Evolutionary conservation across 2,329 filamentous ascomycete species (phyloP).

Genomic region (Pseudonectria buxi): DNA sequence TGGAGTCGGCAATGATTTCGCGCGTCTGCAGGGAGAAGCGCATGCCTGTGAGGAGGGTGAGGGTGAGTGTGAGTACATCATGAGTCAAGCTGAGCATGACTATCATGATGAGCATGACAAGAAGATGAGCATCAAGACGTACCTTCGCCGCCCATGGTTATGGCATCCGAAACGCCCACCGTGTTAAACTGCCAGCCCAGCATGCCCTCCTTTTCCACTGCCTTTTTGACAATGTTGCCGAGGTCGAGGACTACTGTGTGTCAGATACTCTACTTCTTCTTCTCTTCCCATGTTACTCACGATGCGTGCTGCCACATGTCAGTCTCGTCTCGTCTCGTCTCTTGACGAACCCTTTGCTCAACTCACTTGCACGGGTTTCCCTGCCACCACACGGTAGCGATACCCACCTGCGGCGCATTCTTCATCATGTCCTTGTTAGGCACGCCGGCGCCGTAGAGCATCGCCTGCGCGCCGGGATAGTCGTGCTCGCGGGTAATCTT

Average conservation of each 20-base stretch:
- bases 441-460: conserved; percentile 91
- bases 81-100: too few relatives aligned
- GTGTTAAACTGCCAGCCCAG: conserved; percentile 94
- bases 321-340: too few relatives aligned
- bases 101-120: too few relatives aligned
- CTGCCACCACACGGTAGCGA: conserved; percentile 95
- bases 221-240: conserved; percentile 78
- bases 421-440: conserved; percentile 80
- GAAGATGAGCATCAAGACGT: conserved; percentile 15
- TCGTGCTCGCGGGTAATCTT: conserved; percentile 79
- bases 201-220: conserved; percentile 76
- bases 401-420: conserved; percentile 80
- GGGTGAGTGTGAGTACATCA: background rate
- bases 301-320: conserved; percentile 29
- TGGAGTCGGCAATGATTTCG: conserved; percentile 89
- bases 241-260: conserved; percentile 64
- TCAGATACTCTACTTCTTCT: conserved; percentile 8
- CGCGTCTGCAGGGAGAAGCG: conserved; percentile 84
- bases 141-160: conserved; percentile 94
- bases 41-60: conserved; percentile 59
- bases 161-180: conserved; percentile 80
- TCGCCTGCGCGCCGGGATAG: conserved; percentile 88
- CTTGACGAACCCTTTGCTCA: background rate
- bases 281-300: conserved; percentile 27
- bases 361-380: conserved; percentile 91